Conservation (phyloP, 768 basidiomycete species). For the Kwoniella heveanensis region DNA sequence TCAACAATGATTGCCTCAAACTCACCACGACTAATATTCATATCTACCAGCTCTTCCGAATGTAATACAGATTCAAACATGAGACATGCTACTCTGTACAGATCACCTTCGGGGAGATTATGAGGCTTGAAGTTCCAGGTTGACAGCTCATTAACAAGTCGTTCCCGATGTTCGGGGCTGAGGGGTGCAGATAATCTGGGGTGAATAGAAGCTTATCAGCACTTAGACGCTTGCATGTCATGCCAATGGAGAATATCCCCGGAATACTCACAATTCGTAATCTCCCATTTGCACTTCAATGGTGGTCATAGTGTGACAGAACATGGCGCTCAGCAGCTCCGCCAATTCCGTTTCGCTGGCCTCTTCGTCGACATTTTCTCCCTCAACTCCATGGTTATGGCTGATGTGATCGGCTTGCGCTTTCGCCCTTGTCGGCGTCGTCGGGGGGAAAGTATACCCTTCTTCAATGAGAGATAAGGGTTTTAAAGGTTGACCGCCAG, state of each 20-base stretch:
- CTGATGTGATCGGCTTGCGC: constrained; percentile 62
- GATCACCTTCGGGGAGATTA: constrained; percentile 76
- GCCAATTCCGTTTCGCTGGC: constrained; percentile 61
- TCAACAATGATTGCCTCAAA: not conserved
- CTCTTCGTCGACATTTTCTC: constrained; percentile 14
- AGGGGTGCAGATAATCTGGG: constrained; percentile 59
- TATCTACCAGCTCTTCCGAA: constrained; percentile 65
- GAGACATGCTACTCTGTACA: constrained; percentile 75
- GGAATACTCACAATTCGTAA: constrained; percentile 43
- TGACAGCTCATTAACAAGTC: constrained; percentile 70
- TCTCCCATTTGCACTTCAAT: constrained; percentile 59
- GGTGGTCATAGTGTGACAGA: constrained; percentile 71
- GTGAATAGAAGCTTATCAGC: constrained; percentile 10
- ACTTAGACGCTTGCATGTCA: not conserved
- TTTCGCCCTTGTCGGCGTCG: constrained; percentile 66
- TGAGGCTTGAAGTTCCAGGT: constrained; percentile 92
- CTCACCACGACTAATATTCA: constrained; percentile 55
- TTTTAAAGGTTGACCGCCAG: too few species aligned
- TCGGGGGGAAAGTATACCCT: constrained; percentile 34
- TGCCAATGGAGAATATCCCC: too few species aligned
- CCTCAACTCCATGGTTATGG: constrained; percentile 45
- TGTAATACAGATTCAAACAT: constrained; percentile 83
- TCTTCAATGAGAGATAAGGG: constrained; percentile 44
- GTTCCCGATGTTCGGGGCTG: constrained; percentile 59
- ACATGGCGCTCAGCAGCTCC: constrained; percentile 82